These are phyloP conservation scores for Didymellaceae sp. DNA, from an alignment of 2,329 filamentous ascomycete genomes.

Conservation along the genomic window DNA sequence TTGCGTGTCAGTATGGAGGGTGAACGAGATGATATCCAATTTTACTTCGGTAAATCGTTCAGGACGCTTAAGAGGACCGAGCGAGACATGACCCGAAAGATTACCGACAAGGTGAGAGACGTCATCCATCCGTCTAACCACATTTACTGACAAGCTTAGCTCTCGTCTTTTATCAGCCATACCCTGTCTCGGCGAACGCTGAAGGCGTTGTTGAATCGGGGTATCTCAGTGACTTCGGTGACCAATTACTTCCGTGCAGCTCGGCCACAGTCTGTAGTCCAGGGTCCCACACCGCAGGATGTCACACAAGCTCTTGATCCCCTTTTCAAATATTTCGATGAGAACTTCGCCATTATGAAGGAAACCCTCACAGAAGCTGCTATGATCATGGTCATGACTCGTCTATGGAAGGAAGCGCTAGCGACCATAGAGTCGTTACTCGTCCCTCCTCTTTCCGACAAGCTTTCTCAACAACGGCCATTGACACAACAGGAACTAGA, in stretches of 20 bases:
- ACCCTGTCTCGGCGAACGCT: conserved; percentile 85
- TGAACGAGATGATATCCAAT: conserved; percentile 96
- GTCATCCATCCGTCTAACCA: conserved; percentile 25
- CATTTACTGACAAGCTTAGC: conserved; percentile 57
- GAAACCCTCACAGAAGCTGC: conserved; percentile 90
- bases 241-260: conserved; percentile 68
- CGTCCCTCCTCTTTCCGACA: conserved; percentile 93
- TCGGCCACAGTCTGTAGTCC: conserved; percentile 55
- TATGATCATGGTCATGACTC: conserved; percentile 99
- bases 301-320: conserved; percentile 82
- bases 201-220: conserved; percentile 74
- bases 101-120: conserved; percentile 84
- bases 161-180: conserved; percentile 90
- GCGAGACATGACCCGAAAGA: conserved; percentile 96
- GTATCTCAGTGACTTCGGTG: conserved; percentile 74
- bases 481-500: conserved; percentile 89
- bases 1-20: conserved; percentile 98
- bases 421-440: conserved; percentile 88
- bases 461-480: conserved; percentile 83
- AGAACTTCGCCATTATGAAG: conserved; percentile 99
- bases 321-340: conserved; percentile 93
- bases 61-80: conserved; percentile 93
- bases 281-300: conserved; percentile 71
- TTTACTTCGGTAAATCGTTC: conserved; percentile 98
- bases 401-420: conserved; percentile 96